These are phyloP conservation scores for Hyaloscypha bicolor DNA, from an alignment of 495 filamentous ascomycete genomes.

Conservation along the genomic window DNA sequence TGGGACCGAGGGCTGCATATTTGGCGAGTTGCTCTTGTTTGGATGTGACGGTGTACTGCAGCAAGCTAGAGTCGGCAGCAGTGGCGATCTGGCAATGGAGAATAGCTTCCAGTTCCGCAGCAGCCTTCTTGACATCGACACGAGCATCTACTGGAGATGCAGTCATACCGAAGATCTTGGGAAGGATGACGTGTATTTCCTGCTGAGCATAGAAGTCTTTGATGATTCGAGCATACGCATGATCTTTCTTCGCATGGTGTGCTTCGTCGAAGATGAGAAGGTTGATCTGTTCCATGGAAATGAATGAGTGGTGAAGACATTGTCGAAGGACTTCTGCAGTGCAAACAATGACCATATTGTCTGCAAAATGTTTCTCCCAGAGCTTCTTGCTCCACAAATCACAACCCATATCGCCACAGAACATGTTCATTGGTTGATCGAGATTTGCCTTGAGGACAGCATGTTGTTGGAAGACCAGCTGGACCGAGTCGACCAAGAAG, in stretches of 20 bases:
- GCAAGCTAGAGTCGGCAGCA: slow-evolving; percentile 62
- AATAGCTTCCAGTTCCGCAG: slow-evolving; percentile 75
- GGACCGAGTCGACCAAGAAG: slow-evolving; percentile 87
- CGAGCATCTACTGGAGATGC: slow-evolving; percentile 93
- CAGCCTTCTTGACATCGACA: slow-evolving; percentile 67
- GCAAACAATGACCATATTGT: slow-evolving; percentile 90
- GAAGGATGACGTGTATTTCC: slow-evolving; percentile 49
- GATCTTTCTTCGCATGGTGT: slow-evolving; percentile 94
- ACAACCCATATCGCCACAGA: slow-evolving; percentile 73
- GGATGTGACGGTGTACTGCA: slow-evolving; percentile 61
- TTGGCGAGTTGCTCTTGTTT: slow-evolving; percentile 56
- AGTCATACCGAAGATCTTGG: slow-evolving; percentile 95
- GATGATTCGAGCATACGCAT: slow-evolving; percentile 90
- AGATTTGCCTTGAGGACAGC: slow-evolving; percentile 83
- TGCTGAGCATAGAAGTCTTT: slow-evolving; percentile 74
- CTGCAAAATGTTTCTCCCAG: slow-evolving; percentile 68
- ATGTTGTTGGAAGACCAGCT: slow-evolving; percentile 88
- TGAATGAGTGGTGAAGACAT: slow-evolving; percentile 78
- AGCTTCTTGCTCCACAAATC: slow-evolving; percentile 66
- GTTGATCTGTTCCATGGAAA: slow-evolving; percentile 84
- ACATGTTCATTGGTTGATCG: slow-evolving; percentile 74
- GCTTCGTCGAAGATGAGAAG: slow-evolving; percentile 95
- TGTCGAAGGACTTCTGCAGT: slow-evolving; percentile 85
- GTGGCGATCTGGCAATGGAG: slow-evolving; percentile 85
- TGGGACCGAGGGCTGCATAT: slow-evolving; percentile 54